phyloP scores from a whole-genome alignment of 176 grass and related monocot genomes.

The Otatea glauca region DNA sequence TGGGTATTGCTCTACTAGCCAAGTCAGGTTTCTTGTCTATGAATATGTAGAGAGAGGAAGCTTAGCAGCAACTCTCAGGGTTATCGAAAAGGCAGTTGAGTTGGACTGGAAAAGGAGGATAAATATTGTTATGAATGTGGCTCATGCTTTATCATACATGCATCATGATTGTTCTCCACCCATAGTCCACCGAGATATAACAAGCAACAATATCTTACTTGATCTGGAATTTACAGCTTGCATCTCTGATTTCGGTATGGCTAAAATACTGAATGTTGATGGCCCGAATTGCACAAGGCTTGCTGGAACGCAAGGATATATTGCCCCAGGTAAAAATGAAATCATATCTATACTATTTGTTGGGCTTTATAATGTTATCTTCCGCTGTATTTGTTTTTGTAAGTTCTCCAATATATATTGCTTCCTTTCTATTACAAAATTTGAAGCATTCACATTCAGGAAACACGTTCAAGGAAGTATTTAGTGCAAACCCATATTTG shows the following conservation, averaged over 20 bases:
- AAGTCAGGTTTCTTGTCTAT: not conserved
- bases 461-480: too few species aligned
- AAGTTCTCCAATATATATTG: too few species aligned
- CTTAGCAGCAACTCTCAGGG: not conserved
- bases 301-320: not conserved
- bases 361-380: not conserved
- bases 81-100: not conserved
- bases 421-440: too few species aligned
- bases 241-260: not conserved
- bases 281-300: not conserved
- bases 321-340: not conserved
- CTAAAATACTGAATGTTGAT: not conserved
- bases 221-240: slow-evolving; percentile 1
- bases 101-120: not conserved
- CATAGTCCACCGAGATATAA: not conserved
- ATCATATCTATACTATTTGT: not conserved
- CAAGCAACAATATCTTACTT: not conserved
- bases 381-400: too few species aligned
- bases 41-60: slow-evolving; percentile 2
- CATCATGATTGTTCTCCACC: not conserved
- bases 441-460: too few species aligned
- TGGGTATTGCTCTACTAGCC: not conserved
- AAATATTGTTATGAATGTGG: not conserved
- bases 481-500: too few species aligned
- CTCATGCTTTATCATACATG: not conserved